These are phyloP conservation scores for Ophioceras dolichostomum DNA, from an alignment of 2,329 filamentous ascomycete species.

Conservation along the genomic window DNA sequence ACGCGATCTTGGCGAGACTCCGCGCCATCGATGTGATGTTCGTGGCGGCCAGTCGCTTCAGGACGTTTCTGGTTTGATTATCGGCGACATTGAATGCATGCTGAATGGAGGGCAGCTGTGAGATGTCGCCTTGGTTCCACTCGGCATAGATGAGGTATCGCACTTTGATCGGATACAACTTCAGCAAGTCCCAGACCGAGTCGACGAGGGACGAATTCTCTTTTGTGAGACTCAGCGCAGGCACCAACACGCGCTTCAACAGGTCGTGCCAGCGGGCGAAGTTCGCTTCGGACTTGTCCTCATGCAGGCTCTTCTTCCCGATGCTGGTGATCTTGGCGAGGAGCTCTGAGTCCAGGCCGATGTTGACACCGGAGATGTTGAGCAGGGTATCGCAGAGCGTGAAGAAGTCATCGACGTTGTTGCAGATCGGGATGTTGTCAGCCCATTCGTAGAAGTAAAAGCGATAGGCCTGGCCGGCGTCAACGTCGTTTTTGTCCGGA, in stretches of 20 bases:
- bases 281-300: constrained; percentile 61
- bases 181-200: constrained; percentile 75
- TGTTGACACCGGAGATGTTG: constrained; percentile 76
- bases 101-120: constrained; percentile 64
- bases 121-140: constrained; percentile 75
- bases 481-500: constrained; percentile 63
- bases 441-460: constrained; percentile 98
- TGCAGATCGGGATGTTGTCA: constrained; percentile 85
- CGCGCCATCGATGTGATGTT: constrained; percentile 81
- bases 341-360: constrained; percentile 70
- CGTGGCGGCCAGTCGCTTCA: constrained; percentile 82
- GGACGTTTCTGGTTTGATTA: constrained; percentile 68
- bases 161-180: constrained; percentile 60
- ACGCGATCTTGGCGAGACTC: constrained; percentile 81
- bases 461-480: constrained; percentile 67
- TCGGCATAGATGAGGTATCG: constrained; percentile 87
- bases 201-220: constrained; percentile 76
- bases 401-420: constrained; percentile 83
- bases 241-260: constrained; percentile 72
- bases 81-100: constrained; percentile 65
- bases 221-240: constrained; percentile 75
- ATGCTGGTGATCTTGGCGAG: constrained; percentile 78
- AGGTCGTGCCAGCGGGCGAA: constrained; percentile 72
- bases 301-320: constrained; percentile 59
- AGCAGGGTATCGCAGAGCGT: constrained; percentile 73